Conservation (phyloP, 768 basidiomycete species). For the Boletus sp. region DNA sequence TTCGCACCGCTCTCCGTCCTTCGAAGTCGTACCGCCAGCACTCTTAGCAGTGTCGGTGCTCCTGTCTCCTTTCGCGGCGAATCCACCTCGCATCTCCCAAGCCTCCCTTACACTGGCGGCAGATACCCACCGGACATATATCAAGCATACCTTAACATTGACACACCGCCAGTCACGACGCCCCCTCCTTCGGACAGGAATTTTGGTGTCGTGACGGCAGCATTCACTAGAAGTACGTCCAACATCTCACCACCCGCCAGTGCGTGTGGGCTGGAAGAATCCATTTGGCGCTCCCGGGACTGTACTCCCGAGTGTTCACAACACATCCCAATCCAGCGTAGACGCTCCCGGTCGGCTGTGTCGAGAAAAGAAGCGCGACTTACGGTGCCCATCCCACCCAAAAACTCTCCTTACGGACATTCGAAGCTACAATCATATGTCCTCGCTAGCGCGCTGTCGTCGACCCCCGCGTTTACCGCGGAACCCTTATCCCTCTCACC, state of each 20-base stretch:
- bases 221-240: constrained; percentile 23
- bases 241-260: constrained; percentile 14
- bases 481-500: constrained; percentile 29
- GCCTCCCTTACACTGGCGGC: constrained; percentile 31
- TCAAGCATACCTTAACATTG: constrained; percentile 21
- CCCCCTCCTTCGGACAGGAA: constrained; percentile 10
- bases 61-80: constrained; percentile 32
- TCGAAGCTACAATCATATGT: constrained; percentile 27
- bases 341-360: constrained; percentile 34
- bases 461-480: constrained; percentile 28
- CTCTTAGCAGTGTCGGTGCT: constrained; percentile 30
- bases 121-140: constrained; percentile 35
- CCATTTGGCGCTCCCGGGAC: constrained; percentile 10
- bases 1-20: constrained; percentile 69
- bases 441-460: constrained; percentile 23
- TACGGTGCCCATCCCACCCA: constrained; percentile 22
- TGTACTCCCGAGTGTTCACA: constrained; percentile 9
- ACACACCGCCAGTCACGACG: constrained; percentile 7
- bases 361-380: constrained; percentile 32
- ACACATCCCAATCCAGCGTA: constrained; percentile 28
- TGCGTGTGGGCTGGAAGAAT: constrained; percentile 12
- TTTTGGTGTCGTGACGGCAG: constrained; percentile 15
- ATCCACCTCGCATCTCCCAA: constrained; percentile 31
- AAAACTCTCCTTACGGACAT: constrained; percentile 34
- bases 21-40: constrained; percentile 53